Evolutionary conservation across 116 monocot species (phyloP).

Genomic region (Iris pallida): DNA sequence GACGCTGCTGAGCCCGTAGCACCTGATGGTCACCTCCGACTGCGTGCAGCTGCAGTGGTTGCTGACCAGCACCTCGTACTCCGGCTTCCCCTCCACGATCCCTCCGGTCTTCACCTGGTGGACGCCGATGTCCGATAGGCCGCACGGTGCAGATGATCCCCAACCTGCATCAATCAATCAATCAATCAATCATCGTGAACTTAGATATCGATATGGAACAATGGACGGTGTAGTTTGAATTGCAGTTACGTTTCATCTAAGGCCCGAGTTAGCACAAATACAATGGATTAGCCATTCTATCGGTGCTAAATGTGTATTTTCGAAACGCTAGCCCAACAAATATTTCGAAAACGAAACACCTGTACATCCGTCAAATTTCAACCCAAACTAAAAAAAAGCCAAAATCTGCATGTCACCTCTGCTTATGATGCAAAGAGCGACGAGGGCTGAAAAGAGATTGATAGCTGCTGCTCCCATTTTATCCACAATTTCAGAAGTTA

Average conservation of each 20-base stretch:
- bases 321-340: too few relatives aligned
- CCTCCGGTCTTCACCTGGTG: slow-evolving; percentile 17
- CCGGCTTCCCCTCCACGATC: slow-evolving; percentile 29
- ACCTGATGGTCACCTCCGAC: slow-evolving; percentile 20
- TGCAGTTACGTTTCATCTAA: too few relatives aligned
- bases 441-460: slow-evolving; percentile 14
- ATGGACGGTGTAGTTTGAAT: too few relatives aligned
- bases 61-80: slow-evolving; percentile 25
- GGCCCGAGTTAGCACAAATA: too few relatives aligned
- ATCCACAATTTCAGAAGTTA: background rate
- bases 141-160: slow-evolving; percentile 10
- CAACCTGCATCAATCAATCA: background rate
- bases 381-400: too few relatives aligned
- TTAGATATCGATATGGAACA: too few relatives aligned
- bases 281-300: background rate
- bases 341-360: too few relatives aligned
- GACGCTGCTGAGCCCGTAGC: slow-evolving; percentile 33
- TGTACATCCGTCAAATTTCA: too few relatives aligned
- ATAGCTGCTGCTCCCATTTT: slow-evolving; percentile 1
- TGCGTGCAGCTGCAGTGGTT: slow-evolving; percentile 27
- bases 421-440: slow-evolving; percentile 7
- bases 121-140: slow-evolving; percentile 16
- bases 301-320: too few relatives aligned
- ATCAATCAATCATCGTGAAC: background rate
- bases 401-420: background rate